These are phyloP conservation scores for Multifurca ochricompacta DNA, from an alignment of 768 basidiomycete genomes.

Conservation along the genomic window DNA sequence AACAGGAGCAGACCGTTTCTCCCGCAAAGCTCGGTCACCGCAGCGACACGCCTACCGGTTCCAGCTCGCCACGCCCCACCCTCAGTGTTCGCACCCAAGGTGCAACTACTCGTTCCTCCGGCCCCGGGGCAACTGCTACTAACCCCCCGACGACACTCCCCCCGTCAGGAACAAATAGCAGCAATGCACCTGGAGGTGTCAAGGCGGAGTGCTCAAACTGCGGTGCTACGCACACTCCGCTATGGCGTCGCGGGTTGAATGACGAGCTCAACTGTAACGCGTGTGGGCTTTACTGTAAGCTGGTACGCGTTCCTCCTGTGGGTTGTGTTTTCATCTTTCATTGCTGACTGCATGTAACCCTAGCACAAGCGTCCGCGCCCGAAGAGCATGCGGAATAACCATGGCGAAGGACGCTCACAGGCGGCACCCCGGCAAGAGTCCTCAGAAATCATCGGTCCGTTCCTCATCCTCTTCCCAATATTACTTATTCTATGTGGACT, in stretches of 20 bases:
- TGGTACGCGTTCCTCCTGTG: slow-evolving; percentile 40
- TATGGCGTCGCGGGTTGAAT: slow-evolving; percentile 81
- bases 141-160: slow-evolving; percentile 20
- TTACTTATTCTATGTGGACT: neutral
- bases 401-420: slow-evolving; percentile 64
- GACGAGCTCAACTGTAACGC: slow-evolving; percentile 89
- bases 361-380: slow-evolving; percentile 86
- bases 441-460: slow-evolving; percentile 64
- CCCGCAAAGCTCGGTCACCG: slow-evolving; percentile 50
- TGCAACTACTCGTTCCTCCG: slow-evolving; percentile 40
- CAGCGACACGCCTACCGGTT: neutral
- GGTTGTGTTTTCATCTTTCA: neutral
- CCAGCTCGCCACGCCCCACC: neutral
- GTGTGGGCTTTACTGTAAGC: slow-evolving; percentile 80
- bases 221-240: slow-evolving; percentile 80
- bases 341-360: neutral
- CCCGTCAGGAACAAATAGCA: slow-evolving; percentile 22
- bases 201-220: slow-evolving; percentile 88
- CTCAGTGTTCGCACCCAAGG: slow-evolving; percentile 18
- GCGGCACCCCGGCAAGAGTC: slow-evolving; percentile 58
- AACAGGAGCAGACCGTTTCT: slow-evolving; percentile 41
- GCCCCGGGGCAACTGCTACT: slow-evolving; percentile 49
- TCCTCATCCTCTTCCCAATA: slow-evolving; percentile 22
- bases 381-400: slow-evolving; percentile 76
- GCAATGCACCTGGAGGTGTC: slow-evolving; percentile 45